Evolutionary conservation across 768 basidiomycete species (phyloP), one percentile per base, ranked within the genome.

Genomic region (Rhodotorula toruloides): DNA sequence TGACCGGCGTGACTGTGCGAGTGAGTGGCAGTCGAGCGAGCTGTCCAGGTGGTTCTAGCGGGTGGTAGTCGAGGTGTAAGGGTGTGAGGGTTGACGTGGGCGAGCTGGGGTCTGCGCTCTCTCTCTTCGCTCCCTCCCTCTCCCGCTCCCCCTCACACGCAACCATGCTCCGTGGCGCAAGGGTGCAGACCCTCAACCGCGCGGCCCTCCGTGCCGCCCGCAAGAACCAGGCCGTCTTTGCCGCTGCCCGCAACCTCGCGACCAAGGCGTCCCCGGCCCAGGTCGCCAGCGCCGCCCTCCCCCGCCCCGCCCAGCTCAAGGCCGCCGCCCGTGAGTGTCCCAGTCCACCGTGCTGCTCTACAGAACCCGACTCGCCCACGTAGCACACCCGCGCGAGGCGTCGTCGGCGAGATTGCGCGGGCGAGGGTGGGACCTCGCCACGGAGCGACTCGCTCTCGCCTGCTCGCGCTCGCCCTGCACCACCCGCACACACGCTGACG

Each of bases 211-310:
- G 66, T 46, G 61, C 66, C 11, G 66, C 66, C 36, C 55, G 56
- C 55, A 67, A 67, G 66, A 67, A 67, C 66, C 61, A 60, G 11
- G 60, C 66, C 55, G 66, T 67, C 50, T 67, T 67, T 61, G 58
- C 62, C 60, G 66, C 66, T 25, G 66, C 66, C 29, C 66, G 62
- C 54, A 54, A 58, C 46, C 58, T 71, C 54, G 65, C 65, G 43
- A 67, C 70, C 70, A 67, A 71, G 65, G 65, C 58, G 25, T 54
- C 70, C 58, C 21, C 69, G 54, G 60, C 64, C 52, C 34, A 49
- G 40, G 52, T 54, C 50, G 54, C 46, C 61, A 47, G 47, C 48
- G 31, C 68, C 17, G 53, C 60, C 29, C 52, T 62, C 43, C 50
- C 64, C 25, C 61, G 60, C 46, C 57, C 70, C 29, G 47, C 62